Percentiles rank a stretch among this genome's conserved stretches.
Evolutionary conservation across 2,329 filamentous ascomycete genomes (phyloP).

Genomic region (Fusarium foetens): DNA sequence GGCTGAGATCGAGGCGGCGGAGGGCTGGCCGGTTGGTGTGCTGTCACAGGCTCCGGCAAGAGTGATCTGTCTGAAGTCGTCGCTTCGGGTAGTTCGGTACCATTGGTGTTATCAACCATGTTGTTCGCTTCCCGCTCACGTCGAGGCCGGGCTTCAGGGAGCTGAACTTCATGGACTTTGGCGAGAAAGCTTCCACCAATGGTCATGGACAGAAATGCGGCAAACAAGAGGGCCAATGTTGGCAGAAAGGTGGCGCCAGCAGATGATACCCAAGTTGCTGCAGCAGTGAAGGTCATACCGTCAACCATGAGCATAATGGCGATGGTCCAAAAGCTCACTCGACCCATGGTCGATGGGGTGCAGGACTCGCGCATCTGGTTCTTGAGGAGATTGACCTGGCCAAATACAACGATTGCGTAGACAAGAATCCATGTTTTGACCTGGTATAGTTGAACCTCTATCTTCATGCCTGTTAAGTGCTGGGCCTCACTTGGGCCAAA

Average conservation of each 20-base stretch:
- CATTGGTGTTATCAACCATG: conserved; percentile 31
- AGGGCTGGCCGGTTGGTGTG: conserved; percentile 37
- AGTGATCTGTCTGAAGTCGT: conserved; percentile 44
- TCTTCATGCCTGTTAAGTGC: conserved; percentile 69
- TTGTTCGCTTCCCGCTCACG: conserved; percentile 48
- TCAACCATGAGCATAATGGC: conserved; percentile 72
- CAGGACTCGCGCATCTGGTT: conserved; percentile 73
- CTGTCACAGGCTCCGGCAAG: conserved; percentile 57
- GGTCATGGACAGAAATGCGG: conserved; percentile 65
- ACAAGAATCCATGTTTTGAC: conserved; percentile 69
- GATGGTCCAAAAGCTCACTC: conserved; percentile 72
- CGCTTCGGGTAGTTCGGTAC: conserved; percentile 37
- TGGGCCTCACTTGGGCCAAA: conserved; percentile 61
- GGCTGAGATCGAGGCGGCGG: conserved; percentile 31
- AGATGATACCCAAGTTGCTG: conserved; percentile 65
- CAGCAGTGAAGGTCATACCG: conserved; percentile 66
- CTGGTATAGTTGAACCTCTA: conserved; percentile 66
- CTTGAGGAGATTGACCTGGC: conserved; percentile 71
- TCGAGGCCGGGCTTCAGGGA: conserved; percentile 64
- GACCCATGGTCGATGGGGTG: conserved; percentile 73
- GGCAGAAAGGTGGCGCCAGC: conserved; percentile 66
- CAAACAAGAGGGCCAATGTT: conserved; percentile 63
- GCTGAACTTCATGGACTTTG: conserved; percentile 69
- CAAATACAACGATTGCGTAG: conserved; percentile 66
- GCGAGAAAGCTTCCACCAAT: conserved; percentile 68